Evolutionary conservation across 2,329 filamentous ascomycete genomes (phyloP).

Genomic region (Bipolaris gigantea): DNA sequence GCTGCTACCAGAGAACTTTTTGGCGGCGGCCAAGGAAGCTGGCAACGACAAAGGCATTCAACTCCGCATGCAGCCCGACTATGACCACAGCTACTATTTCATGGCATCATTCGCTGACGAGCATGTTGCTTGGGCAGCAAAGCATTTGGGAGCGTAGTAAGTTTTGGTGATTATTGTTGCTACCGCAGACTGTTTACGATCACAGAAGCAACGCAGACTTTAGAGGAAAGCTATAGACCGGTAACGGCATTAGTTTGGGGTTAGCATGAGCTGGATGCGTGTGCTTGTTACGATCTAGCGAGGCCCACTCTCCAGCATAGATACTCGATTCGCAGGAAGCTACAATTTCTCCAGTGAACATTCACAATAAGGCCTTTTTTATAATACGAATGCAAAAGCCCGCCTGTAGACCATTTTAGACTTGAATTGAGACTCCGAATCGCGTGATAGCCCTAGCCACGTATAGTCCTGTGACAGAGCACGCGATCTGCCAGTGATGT

Average conservation of each 20-base stretch:
- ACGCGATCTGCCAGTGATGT: background rate
- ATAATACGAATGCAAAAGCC: background rate
- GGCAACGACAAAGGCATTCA: constrained; percentile 71
- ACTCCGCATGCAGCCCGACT: constrained; percentile 83
- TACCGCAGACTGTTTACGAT: constrained; percentile 28
- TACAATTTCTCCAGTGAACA: background rate
- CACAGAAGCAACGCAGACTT: constrained; percentile 36
- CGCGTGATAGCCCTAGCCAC: background rate
- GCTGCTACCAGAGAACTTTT: constrained; percentile 90
- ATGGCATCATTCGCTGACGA: constrained; percentile 89
- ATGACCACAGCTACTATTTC: constrained; percentile 98
- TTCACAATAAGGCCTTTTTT: background rate
- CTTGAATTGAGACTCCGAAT: background rate
- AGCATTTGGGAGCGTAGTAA: constrained; percentile 68
- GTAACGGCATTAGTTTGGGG: background rate
- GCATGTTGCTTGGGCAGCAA: constrained; percentile 89
- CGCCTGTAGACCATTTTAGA: background rate
- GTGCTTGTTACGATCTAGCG: background rate
- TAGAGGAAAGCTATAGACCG: constrained; percentile 32
- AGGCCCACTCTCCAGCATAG: background rate
- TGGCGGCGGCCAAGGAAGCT: constrained; percentile 73
- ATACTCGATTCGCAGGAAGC: background rate
- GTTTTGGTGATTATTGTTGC: constrained; percentile 18
- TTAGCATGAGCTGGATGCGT: background rate
- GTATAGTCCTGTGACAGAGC: background rate